phyloP scores from a whole-genome alignment of 345 rosid species.

The Acer campestre region DNA sequence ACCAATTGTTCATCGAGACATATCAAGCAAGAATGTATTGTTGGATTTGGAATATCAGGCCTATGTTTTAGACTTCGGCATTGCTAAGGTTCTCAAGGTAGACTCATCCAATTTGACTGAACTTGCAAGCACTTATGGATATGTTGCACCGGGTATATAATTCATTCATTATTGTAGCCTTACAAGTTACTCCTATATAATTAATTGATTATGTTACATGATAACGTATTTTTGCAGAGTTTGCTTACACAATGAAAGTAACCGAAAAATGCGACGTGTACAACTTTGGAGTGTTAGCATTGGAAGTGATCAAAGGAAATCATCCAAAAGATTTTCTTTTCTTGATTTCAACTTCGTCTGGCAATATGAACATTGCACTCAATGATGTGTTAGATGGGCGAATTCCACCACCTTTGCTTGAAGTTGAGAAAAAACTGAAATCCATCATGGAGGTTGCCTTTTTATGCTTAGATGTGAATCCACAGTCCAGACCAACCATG shows the following conservation, averaged over 20 bases:
- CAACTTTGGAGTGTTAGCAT: constrained; percentile 24
- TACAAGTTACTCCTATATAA: neutral
- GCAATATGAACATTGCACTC: neutral
- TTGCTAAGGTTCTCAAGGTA: constrained; percentile 13
- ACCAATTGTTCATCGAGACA: constrained; percentile 30
- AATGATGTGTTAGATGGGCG: constrained; percentile 21
- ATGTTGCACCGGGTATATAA: constrained; percentile 34
- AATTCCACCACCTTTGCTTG: neutral
- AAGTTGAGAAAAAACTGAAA: constrained; percentile 1
- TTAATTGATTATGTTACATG: too few species aligned
- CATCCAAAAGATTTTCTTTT: constrained; percentile 18
- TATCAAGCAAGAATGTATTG: constrained; percentile 30
- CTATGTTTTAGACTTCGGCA: constrained; percentile 24
- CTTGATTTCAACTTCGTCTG: neutral
- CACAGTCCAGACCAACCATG: constrained; percentile 41
- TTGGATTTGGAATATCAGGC: constrained; percentile 28
- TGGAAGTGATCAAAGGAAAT: constrained; percentile 24
- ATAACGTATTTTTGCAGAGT: constrained; percentile 17
- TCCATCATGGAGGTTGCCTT: constrained; percentile 22
- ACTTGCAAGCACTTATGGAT: constrained; percentile 27
- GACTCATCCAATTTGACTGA: constrained; percentile 25
- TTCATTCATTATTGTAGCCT: neutral
- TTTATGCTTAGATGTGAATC: constrained; percentile 30
- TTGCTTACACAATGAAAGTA: constrained; percentile 18
- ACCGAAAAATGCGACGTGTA: constrained; percentile 25